A percentile compares a stretch with the other conserved stretches of the same genome.
Evolutionary conservation across 75 land plant species (phyloP).

Genomic region (Chamaecyparis obtusa): DNA sequence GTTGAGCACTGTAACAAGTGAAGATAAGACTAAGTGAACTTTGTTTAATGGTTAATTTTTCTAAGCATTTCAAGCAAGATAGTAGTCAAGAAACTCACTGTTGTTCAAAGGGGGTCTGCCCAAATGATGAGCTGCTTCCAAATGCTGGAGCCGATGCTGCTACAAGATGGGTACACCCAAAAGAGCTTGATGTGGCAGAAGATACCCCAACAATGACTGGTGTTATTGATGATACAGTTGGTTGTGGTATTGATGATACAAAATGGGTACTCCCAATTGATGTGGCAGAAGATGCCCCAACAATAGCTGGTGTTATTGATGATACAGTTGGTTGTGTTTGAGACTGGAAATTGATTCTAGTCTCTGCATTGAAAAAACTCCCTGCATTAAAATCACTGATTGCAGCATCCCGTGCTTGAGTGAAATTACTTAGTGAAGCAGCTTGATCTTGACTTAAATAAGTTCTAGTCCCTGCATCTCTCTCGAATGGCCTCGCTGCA

Average conservation of each 20-base stretch:
- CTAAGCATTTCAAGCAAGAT: background rate
- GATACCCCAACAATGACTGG: too few species aligned
- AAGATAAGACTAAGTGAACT: background rate
- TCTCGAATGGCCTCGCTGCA: constrained; percentile 44
- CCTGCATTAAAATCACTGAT: too few species aligned
- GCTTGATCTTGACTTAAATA: constrained; percentile 35
- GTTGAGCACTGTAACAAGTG: constrained; percentile 41
- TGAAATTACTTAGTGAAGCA: too few species aligned
- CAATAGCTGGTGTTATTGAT: constrained; percentile 53
- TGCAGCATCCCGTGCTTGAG: constrained; percentile 80
- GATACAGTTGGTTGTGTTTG: constrained; percentile 49
- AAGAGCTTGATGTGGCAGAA: too few species aligned
- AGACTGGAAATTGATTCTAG: too few species aligned
- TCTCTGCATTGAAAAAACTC: too few species aligned
- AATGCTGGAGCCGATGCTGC: constrained; percentile 49
- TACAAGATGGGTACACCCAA: too few species aligned
- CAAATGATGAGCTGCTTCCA: constrained; percentile 45
- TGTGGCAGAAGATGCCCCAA: constrained; percentile 55
- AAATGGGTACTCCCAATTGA: constrained; percentile 44
- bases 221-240: constrained; percentile 12
- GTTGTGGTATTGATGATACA: too few species aligned
- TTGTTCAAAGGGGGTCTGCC: constrained; percentile 39
- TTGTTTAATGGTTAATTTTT: background rate
- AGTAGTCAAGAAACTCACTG: constrained; percentile 26
- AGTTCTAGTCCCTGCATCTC: constrained; percentile 36